Percentiles rank a stretch among this genome's conserved stretches.
These are phyloP conservation scores for Ophiosphaerella narmari DNA, from an alignment of 2,329 filamentous ascomycete genomes.

Conservation along the genomic window DNA sequence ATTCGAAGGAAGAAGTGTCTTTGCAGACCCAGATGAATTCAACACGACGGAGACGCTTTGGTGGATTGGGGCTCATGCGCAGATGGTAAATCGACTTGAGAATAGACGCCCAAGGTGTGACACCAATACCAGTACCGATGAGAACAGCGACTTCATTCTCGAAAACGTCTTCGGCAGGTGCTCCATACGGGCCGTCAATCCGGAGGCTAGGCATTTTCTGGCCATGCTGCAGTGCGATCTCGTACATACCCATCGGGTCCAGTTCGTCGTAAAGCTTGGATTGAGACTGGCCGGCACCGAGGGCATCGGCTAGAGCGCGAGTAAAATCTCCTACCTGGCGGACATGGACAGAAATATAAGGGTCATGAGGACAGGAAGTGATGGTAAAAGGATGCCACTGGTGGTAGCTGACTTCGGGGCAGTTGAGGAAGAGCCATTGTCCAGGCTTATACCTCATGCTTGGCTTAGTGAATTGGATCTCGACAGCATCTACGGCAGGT, in stretches of 20 bases:
- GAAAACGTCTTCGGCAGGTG: constrained; percentile 96
- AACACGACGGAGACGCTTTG: constrained; percentile 84
- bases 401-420: constrained; percentile 82
- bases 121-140: constrained; percentile 84
- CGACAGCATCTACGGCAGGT: constrained; percentile 73
- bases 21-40: constrained; percentile 99
- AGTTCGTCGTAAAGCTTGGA: constrained; percentile 87
- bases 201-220: constrained; percentile 88
- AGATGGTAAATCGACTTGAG: constrained; percentile 99
- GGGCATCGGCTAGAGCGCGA: constrained; percentile 85
- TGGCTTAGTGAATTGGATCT: constrained; percentile 95
- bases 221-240: constrained; percentile 90
- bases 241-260: constrained; percentile 96
- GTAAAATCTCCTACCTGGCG: constrained; percentile 98
- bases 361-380: constrained; percentile 95
- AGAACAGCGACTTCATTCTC: constrained; percentile 87
- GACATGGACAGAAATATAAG: constrained; percentile 91
- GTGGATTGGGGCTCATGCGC: constrained; percentile 86
- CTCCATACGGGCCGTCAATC: constrained; percentile 94
- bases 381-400: constrained; percentile 99
- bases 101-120: constrained; percentile 84
- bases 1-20: constrained; percentile 94
- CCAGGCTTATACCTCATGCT: constrained; percentile 98
- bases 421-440: constrained; percentile 96
- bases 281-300: constrained; percentile 89